A percentile compares a stretch with the other conserved stretches of the same genome.
phyloP scores from a whole-genome alignment of 768 basidiomycete genomes.

The Boletus reticuloceps region DNA sequence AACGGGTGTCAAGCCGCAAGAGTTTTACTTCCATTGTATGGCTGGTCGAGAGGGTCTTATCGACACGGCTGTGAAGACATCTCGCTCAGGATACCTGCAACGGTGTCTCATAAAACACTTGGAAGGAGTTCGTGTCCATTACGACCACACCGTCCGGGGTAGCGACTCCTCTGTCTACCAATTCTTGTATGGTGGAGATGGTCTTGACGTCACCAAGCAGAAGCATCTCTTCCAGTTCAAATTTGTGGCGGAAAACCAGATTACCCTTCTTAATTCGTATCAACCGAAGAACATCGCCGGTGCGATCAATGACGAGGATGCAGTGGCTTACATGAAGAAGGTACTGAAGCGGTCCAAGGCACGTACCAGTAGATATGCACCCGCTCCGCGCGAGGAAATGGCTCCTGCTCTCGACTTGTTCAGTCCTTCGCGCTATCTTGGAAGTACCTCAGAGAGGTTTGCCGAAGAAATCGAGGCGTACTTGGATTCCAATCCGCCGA shows the following conservation, averaged over 20 bases:
- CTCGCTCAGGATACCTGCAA: constrained; percentile 96
- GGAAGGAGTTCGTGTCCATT: constrained; percentile 94
- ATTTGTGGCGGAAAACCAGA: constrained; percentile 85
- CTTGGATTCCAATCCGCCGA: constrained; percentile 69
- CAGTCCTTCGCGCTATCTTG: constrained; percentile 77
- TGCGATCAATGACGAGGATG: constrained; percentile 63
- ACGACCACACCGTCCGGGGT: constrained; percentile 97
- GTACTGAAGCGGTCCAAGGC: constrained; percentile 68
- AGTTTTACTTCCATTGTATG: constrained; percentile 99
- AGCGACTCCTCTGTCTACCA: constrained; percentile 93
- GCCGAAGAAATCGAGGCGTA: constrained; percentile 79
- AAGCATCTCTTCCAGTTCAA: constrained; percentile 94
- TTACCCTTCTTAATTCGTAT: constrained; percentile 72
- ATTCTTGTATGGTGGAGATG: constrained; percentile 96
- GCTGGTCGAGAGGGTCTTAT: constrained; percentile 98
- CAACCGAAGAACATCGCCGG: constrained; percentile 57
- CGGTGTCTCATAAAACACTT: constrained; percentile 98
- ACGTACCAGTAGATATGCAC: constrained; percentile 38
- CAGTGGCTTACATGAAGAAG: constrained; percentile 83
- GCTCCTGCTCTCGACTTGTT: constrained; percentile 73
- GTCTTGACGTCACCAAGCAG: constrained; percentile 94
- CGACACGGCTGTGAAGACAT: constrained; percentile 98
- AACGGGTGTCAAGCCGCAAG: constrained; percentile 96
- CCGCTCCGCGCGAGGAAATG: constrained; percentile 56
- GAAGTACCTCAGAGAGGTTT: constrained; percentile 91